These are phyloP conservation scores for Beta macrorhiza DNA, from an alignment of 179 eudicot species.

Conservation along the genomic window DNA sequence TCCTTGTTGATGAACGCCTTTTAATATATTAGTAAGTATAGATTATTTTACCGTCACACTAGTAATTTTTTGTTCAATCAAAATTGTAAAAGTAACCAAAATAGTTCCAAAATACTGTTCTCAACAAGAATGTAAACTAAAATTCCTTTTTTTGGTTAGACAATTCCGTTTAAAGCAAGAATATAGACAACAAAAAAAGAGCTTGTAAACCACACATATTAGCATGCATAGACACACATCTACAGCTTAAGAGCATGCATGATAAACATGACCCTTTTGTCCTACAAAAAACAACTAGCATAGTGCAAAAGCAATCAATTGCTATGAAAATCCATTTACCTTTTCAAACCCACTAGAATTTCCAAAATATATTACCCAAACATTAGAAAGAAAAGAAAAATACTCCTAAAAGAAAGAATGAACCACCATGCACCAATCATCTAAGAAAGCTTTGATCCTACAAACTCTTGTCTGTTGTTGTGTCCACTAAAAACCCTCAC, in stretches of 20 bases:
- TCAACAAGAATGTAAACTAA: background rate
- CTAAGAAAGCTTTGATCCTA: constrained; percentile 37
- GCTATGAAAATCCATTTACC: constrained; percentile 19
- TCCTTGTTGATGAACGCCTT: too few relatives aligned
- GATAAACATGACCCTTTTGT: constrained; percentile 28
- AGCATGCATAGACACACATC: constrained; percentile 15
- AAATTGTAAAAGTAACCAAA: too few relatives aligned
- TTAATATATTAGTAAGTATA: too few relatives aligned
- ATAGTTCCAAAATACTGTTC: too few relatives aligned
- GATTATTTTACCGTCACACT: too few relatives aligned
- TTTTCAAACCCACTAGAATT: constrained; percentile 31
- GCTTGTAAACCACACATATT: constrained; percentile 21
- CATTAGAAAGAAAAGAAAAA: constrained; percentile 7
- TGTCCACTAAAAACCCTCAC: constrained; percentile 23
- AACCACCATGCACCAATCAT: constrained; percentile 28
- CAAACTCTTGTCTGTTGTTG: constrained; percentile 43
- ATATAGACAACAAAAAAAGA: background rate
- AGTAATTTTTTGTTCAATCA: too few relatives aligned
- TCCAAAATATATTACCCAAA: constrained; percentile 14
- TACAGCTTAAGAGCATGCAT: constrained; percentile 17
- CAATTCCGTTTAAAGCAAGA: background rate
- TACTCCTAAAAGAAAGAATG: background rate
- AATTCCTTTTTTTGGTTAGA: background rate
- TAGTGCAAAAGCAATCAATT: constrained; percentile 28
- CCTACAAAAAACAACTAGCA: background rate